Base-by-base conservation (phyloP, 768 basidiomycete species). In the Mycena polygramma region DNA sequence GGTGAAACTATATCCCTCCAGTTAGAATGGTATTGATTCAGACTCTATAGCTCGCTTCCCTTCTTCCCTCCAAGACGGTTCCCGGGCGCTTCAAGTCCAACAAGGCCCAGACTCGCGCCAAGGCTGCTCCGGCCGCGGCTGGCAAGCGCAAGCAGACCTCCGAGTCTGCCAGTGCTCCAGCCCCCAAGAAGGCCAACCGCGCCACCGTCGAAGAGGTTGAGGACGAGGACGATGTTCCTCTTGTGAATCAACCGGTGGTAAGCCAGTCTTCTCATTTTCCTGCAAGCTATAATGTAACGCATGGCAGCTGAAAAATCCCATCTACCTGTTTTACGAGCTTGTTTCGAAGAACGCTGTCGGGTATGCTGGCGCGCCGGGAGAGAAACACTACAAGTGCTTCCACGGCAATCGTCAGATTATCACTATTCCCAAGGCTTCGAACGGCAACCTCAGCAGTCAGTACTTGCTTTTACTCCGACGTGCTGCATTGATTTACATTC, bases 91-190 rank as follows among this genome's bases (percentile, higher is more conserved):
- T 19, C 17, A 37, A 37, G 8, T 37, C 46, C 55, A n/a, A 15
- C 30, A 61, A 37, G 24, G 15, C 57, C 24, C 57, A 58, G 22
- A 58, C 41, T 13, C 60, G 60, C 9, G 36, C 19, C 7, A 39
- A 39, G 39, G 7, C 13, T 7, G 39, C 39, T 13, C 7, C 39
- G 13, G 13, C 39, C 3, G 7, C 60, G 7, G 6, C 35, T 13
- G 46, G 46, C 3, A 61, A 61, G 60, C 60, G 60, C 48, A 61
- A 61, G 60, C 48, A 61, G 48, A n/a, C 46, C 35, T 51, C 60
- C 2, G 60, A 48, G 7, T 39, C 48, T n/a, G 46, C 46, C n/a
- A 26, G n/a, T 61, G 60, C 48, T 20, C 60, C 60, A 7, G 60
- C 30, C 10, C 5, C 60, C 46, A 61, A 61, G 30, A 54, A 54